phyloP scores from a whole-genome alignment of 306 rosid genomes.

The Malus fusca region DNA sequence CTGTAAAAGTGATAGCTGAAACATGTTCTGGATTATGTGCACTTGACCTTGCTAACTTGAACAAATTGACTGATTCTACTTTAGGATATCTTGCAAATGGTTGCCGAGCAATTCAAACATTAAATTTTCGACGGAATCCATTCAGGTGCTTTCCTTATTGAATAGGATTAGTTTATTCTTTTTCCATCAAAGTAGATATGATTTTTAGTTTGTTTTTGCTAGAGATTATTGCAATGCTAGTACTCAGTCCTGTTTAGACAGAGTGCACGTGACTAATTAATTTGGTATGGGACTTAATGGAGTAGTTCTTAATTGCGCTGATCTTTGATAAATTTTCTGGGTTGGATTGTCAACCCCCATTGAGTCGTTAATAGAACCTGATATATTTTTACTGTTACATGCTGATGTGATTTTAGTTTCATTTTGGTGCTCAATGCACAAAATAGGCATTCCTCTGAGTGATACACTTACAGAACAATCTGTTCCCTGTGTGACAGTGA shows the following conservation, averaged over 20 bases:
- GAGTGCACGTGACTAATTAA: background rate
- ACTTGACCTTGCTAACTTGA: slow-evolving; percentile 49
- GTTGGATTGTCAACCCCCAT: background rate
- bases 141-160: slow-evolving; percentile 52
- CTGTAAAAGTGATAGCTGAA: slow-evolving; percentile 56
- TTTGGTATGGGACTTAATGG: background rate
- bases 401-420: slow-evolving; percentile 2
- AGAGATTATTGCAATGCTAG: background rate
- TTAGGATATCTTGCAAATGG: slow-evolving; percentile 59
- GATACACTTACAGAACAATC: slow-evolving; percentile 2
- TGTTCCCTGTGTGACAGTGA: slow-evolving; percentile 43
- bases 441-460: background rate
- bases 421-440: background rate
- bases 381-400: background rate
- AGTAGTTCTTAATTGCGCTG: background rate
- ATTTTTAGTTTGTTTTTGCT: slow-evolving; percentile 2
- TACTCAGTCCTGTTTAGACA: background rate
- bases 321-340: background rate
- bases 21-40: slow-evolving; percentile 42
- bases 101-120: slow-evolving; percentile 42
- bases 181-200: background rate
- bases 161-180: background rate
- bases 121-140: slow-evolving; percentile 48
- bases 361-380: background rate
- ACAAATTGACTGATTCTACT: slow-evolving; percentile 54